Evolutionary conservation across 208 protist genomes (phyloP), one percentile per base, ranked within the genome.

Genomic region (Leishmania lainsoni): DNA sequence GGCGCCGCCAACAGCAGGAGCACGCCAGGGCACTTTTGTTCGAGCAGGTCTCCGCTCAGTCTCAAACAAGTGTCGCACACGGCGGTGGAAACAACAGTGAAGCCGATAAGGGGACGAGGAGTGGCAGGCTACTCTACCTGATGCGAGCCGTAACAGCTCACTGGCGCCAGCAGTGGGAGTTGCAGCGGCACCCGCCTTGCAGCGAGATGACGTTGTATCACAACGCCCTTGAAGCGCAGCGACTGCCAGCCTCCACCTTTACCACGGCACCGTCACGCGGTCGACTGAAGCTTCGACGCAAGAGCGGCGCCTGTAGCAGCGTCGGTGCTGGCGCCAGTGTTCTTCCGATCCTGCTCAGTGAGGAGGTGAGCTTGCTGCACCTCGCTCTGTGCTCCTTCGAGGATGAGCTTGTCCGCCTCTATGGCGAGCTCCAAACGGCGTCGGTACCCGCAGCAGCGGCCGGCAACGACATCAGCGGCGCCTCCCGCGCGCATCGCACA

Each of bases 301-400:
- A 51, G 29, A 39, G 32, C 74, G 56, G n/a, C 26, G 17, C 5
- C 39, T 10, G 51, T 32, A 56, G 45, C 45, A 32, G 74, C 26
- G 9, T n/a, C 35, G 9, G 9, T 56, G 10, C 1, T 39, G 74
- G 54, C 48, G 26, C 65, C 2, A 58, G 79, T 70, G 26, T 92
- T 29, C 70, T 95, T 29, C 89, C 87, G 10, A 86, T 88, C 32
- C 48, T 96, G 49, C 82, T 93, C 35, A 89, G 86, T 73, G 91
- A 92, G 75, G 85, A 96, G 69, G 90, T 96, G 66, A 96, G 93
- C 85, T 76, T 96, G 22, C 79, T 96, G 26, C 93, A 96, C 83
- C 83, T 96, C 58, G 93, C 90, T 10, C 85, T 96, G 8, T 96
- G 93, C 78, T 79, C 89, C 29, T 86, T 88, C 17, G 88, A 93